Evolutionary conservation across 1,139 yeast genomes (phyloP).

Genomic region (Groenewaldozyma sp.): DNA sequence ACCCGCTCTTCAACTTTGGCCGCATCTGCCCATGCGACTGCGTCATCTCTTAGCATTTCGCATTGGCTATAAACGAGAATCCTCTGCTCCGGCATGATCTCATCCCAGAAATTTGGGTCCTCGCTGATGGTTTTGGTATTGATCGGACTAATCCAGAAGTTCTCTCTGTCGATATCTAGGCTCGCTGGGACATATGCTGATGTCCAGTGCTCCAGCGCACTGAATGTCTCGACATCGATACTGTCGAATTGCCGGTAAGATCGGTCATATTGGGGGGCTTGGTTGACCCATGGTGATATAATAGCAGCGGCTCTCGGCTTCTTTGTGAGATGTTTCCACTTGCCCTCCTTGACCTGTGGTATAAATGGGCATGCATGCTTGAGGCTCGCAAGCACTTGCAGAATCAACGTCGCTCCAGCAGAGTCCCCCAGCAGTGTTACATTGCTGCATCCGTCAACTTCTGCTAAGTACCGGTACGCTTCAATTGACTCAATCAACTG

Average conservation of each 20-base stretch:
- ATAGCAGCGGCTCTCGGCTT: conserved; percentile 24
- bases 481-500: conserved; percentile 33
- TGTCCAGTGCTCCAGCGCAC: not conserved
- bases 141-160: conserved; percentile 1
- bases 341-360: conserved; percentile 10
- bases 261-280: conserved; percentile 13
- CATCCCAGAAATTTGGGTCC: conserved; percentile 6
- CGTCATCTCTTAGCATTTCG: not conserved
- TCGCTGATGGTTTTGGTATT: not conserved
- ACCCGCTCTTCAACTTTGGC: not conserved
- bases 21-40: not conserved
- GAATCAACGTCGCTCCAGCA: conserved; percentile 37
- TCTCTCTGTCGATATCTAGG: not conserved
- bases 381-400: conserved; percentile 31
- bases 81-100: conserved; percentile 2
- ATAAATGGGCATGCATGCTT: conserved; percentile 28
- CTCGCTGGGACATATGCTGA: not conserved
- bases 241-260: conserved; percentile 2
- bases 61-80: not conserved
- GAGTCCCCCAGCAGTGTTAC: conserved; percentile 38
- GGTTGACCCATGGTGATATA: conserved; percentile 39
- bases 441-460: conserved; percentile 27
- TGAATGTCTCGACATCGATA: not conserved
- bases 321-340: conserved; percentile 18
- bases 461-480: conserved; percentile 28